Conservation (phyloP, 371 early-diverging fungal species). For the Saksenaea oblongispora region DNA sequence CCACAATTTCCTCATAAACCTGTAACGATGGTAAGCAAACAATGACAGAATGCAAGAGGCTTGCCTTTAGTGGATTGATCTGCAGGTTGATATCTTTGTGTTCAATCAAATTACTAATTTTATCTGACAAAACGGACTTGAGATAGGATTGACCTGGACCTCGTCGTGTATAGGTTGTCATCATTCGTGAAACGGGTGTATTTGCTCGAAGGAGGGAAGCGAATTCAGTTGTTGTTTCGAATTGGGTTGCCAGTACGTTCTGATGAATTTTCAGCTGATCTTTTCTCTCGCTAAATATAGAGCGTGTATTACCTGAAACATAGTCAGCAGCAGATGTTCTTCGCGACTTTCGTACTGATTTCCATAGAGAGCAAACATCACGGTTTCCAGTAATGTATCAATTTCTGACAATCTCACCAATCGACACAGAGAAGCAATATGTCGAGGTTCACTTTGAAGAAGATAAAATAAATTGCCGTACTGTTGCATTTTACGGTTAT, state of each 20-base stretch:
- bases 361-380: slow-evolving; percentile 95
- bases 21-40: slow-evolving; percentile 10
- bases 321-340: slow-evolving; percentile 90
- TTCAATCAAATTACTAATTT: slow-evolving; percentile 65
- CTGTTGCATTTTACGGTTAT: slow-evolving; percentile 80
- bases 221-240: slow-evolving; percentile 87
- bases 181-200: slow-evolving; percentile 94
- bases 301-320: slow-evolving; percentile 80
- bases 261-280: slow-evolving; percentile 19
- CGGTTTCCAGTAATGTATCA: slow-evolving; percentile 90
- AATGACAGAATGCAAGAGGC: slow-evolving; percentile 1
- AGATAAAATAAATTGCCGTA: slow-evolving; percentile 94
- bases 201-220: slow-evolving; percentile 89
- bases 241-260: slow-evolving; percentile 88
- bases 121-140: slow-evolving; percentile 82
- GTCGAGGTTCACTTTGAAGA: slow-evolving; percentile 91
- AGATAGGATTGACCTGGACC: slow-evolving; percentile 94
- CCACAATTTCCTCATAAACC: slow-evolving; percentile 84
- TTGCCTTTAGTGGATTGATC: slow-evolving; percentile 82
- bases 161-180: slow-evolving; percentile 94
- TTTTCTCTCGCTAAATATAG: background rate
- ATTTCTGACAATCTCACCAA: slow-evolving; percentile 86
- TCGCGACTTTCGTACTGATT: slow-evolving; percentile 95
- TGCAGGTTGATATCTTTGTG: slow-evolving; percentile 71
- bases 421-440: slow-evolving; percentile 86